Conservation (phyloP, 2,329 filamentous ascomycete species). For the Blastomyces gilchristii region DNA sequence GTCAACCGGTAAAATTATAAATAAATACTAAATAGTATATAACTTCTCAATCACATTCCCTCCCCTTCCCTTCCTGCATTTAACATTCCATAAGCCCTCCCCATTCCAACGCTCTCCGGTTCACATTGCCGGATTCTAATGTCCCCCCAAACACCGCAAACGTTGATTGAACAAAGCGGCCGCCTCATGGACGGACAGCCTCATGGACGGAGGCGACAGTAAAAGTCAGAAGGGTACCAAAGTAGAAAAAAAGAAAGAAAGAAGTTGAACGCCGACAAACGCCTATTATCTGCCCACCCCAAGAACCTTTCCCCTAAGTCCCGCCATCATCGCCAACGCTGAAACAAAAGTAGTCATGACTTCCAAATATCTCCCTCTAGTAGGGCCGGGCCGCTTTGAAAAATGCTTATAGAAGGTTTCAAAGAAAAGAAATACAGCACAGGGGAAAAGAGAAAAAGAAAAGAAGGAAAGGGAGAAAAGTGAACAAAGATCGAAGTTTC, state of each 20-base stretch:
- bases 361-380: background rate
- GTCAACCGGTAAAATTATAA: background rate
- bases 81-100: background rate
- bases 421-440: background rate
- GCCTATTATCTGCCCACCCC: background rate
- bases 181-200: too few relatives aligned
- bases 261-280: background rate
- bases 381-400: background rate
- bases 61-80: background rate
- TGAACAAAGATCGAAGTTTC: background rate
- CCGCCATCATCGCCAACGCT: constrained; percentile 1
- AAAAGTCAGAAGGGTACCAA: background rate
- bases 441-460: background rate
- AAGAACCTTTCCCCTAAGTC: background rate
- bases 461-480: background rate
- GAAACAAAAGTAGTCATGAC: constrained; percentile 1
- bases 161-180: background rate
- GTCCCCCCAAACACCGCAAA: background rate
- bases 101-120: background rate
- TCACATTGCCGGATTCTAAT: background rate
- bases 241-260: background rate
- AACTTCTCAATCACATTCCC: background rate
- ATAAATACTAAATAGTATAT: background rate
- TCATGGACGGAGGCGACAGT: background rate
- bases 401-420: background rate